Base-by-base conservation (phyloP, 371 early-diverging fungal genomes). In the Rhizopus arrhizus region DNA sequence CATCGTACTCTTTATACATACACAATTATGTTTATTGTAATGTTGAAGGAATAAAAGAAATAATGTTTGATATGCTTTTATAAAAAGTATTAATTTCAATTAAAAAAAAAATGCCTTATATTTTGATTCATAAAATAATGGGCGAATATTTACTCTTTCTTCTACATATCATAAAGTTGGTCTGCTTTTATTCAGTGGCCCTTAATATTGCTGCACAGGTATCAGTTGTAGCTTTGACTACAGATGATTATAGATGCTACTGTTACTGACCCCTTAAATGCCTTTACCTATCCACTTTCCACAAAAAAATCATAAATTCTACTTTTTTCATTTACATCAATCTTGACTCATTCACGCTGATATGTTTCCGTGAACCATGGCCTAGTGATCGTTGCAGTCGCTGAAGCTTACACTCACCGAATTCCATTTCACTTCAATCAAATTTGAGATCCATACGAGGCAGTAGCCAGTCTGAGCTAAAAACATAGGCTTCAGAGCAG, bases 251-350 rank as follows among this genome's bases (percentile, higher is more conserved):
- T 15, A 43, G n/a, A 43, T 5, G 43, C 5, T n/a, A 42, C 43
- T 6, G 4, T n/a, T n/a, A n/a, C n/a, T 42, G 43, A n/a, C 12
- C 4, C n/a, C n/a, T 42, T 9, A n/a, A 42, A 8, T 42, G 43
- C 43, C 52, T 75, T 83, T 53, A 97, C 88, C 97, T 96, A 97
- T 0, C 96, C 95, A 65, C 82, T 89, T 62, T 87, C 85, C 8
- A 93, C 83, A 69, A 95, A 96, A 65, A 95, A 96, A 64, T 96
- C 94, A 62, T 90, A 95, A 7, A 97, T 84, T 59, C 83, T 69
- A 61, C 84, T 83, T 0, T 92, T 89, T 72, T 94, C 95, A 78
- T 89, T 90, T 5, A 88, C 90, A 64, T 96, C 96, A 58, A 96
- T 92, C 75, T 89, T 91, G 70, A 94, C 84, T 53, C 96, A 68